These are phyloP conservation scores for Malus asiatica DNA, from an alignment of 306 rosid species.

Conservation along the genomic window DNA sequence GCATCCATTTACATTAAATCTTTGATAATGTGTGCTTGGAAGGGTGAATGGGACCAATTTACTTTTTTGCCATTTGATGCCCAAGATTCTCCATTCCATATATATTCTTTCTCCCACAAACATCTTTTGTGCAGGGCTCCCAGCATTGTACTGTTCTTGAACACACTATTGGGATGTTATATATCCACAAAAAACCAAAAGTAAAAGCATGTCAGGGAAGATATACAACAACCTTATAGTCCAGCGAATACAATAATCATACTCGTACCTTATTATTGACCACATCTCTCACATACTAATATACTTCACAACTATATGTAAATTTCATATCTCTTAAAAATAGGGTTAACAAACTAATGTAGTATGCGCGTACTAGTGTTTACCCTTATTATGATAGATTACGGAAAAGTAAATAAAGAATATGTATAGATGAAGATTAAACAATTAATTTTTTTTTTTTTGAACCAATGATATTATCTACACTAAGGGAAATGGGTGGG, in stretches of 20 bases:
- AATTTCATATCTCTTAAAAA: too few species aligned
- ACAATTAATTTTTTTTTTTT: too few species aligned
- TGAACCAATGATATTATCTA: too few species aligned
- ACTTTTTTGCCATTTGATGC: slow-evolving; percentile 13
- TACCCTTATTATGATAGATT: too few species aligned
- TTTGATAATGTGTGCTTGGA: slow-evolving; percentile 7
- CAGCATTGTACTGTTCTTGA: not conserved
- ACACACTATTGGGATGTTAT: slow-evolving; percentile 12
- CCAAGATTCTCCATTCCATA: slow-evolving; percentile 23
- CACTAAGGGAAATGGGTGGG: too few species aligned
- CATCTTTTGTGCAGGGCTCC: slow-evolving; percentile 19
- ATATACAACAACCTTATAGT: not conserved
- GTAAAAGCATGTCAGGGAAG: not conserved
- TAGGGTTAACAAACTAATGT: too few species aligned
- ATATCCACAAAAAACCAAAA: slow-evolving; percentile 14
- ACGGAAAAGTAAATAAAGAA: too few species aligned
- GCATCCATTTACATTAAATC: slow-evolving; percentile 9
- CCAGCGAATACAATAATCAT: not conserved
- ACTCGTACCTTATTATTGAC: not conserved
- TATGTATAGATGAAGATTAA: too few species aligned
- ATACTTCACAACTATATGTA: too few species aligned
- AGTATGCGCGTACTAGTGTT: too few species aligned
- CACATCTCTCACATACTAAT: not conserved
- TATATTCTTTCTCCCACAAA: slow-evolving; percentile 12
- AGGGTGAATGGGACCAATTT: slow-evolving; percentile 21